Conservation (phyloP, 805 yeast genomes). For the Diddensiella transvaalensis region DNA sequence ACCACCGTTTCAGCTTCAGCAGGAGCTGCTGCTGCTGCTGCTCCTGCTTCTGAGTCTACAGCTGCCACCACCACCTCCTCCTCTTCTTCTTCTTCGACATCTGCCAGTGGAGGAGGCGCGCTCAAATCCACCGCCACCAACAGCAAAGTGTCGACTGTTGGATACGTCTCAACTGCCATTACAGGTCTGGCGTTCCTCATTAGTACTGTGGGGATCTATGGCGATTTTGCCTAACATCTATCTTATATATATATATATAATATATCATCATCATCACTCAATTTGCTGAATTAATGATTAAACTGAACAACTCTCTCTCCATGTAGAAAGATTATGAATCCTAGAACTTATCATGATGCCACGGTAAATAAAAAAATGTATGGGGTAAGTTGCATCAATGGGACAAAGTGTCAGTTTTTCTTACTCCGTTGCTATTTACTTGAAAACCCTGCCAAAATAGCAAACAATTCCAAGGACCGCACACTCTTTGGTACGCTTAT, state of each 20-base stretch:
- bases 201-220: slow-evolving; percentile 27
- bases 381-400: background rate
- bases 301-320: background rate
- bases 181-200: slow-evolving; percentile 22
- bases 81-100: too few relatives aligned
- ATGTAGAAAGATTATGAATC: too few relatives aligned
- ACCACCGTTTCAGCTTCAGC: background rate
- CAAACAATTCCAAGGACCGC: too few relatives aligned
- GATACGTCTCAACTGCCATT: slow-evolving; percentile 13
- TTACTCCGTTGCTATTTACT: too few relatives aligned
- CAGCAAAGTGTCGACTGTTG: background rate
- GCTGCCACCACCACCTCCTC: slow-evolving; percentile 1
- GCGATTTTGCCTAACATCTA: slow-evolving; percentile 21
- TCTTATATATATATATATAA: slow-evolving; percentile 1
- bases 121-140: background rate
- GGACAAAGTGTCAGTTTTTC: background rate
- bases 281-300: background rate
- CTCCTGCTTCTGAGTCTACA: background rate
- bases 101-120: too few relatives aligned
- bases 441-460: too few relatives aligned
- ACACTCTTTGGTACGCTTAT: too few relatives aligned
- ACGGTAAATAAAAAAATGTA: too few relatives aligned
- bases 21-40: background rate
- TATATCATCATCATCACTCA: background rate
- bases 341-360: too few relatives aligned